These are phyloP conservation scores for Naganishia onofrii DNA, from an alignment of 768 basidiomycete genomes.

Conservation along the genomic window DNA sequence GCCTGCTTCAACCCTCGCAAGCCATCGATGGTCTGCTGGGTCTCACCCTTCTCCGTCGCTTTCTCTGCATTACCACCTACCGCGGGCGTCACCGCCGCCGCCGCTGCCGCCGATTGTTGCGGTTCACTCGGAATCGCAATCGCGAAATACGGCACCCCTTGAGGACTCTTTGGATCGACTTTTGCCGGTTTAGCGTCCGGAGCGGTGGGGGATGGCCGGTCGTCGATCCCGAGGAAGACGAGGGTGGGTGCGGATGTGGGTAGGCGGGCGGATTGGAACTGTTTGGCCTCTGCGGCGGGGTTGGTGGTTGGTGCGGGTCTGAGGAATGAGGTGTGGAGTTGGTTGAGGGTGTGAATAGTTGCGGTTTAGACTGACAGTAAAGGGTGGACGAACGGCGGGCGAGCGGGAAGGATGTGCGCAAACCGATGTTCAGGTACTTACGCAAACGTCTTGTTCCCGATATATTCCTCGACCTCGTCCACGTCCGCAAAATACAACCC, in stretches of 20 bases:
- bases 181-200: constrained; percentile 57
- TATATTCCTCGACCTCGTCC: constrained; percentile 62
- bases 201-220: constrained; percentile 33
- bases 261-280: constrained; percentile 50
- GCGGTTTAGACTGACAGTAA: not conserved
- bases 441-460: constrained; percentile 55
- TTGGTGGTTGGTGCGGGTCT: constrained; percentile 32
- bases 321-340: too few relatives aligned
- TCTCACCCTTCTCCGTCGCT: constrained; percentile 33
- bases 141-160: constrained; percentile 83
- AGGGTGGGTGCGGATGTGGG: constrained; percentile 37
- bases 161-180: constrained; percentile 64
- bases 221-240: constrained; percentile 51
- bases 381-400: too few relatives aligned
- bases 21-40: not conserved
- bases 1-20: constrained; percentile 48
- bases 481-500: constrained; percentile 61
- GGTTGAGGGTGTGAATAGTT: too few relatives aligned
- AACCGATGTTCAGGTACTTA: too few relatives aligned
- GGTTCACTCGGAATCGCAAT: constrained; percentile 63
- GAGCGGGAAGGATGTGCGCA: too few relatives aligned
- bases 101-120: too few relatives aligned
- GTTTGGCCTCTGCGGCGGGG: constrained; percentile 56
- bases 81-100: too few relatives aligned
- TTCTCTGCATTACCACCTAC: too few relatives aligned